Base-by-base conservation (phyloP, 306 rosid species). In the Styphnolobium japonicum region DNA sequence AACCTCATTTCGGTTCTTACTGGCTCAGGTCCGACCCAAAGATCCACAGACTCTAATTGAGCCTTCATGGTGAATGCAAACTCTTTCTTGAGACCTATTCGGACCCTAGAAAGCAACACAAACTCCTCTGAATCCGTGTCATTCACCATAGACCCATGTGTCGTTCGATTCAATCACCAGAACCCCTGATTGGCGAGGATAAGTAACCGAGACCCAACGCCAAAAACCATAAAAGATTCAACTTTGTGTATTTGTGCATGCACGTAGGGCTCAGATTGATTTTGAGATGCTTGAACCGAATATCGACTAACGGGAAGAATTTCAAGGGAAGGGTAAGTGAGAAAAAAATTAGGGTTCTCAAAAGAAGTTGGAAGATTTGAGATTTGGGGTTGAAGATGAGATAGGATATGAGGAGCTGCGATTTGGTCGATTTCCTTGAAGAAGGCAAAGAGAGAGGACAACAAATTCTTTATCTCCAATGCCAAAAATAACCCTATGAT, bases 61-160 rank as follows among this genome's bases (percentile, higher is more conserved):
- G 86, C 86, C 67, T 83, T 83, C 86, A 83, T 78, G n/a, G 86
- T 83, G 74, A 83, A 83, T 6, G 76, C 76, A 11, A 83, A 83
- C 51, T 83, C 86, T n/a, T 83, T 45, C 57, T 83, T 83, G 22
- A 83, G 75, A 53, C 86, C 86, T 53, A 89, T 48, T 27, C 98
- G 92, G 27, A 90, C 94, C 76, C 79, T 83, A n/a, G 97, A 88
- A n/a, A 86, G 75, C 75, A 86, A 75, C 63, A 85, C 83, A 33
- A 91, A 90, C 86, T 89, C 93, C 18, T 89, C 86, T 5, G 94
- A 84, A 82, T 88, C 91, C 67, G 89, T 78, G n/a, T 97, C 98
- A 56, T 92, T 93, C 66, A 96, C 99, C 99, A 95, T 95, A 56
- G 52, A 43, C 77, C 64, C 36, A 10, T 14, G 23, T 7, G n/a